Evolutionary conservation across 495 filamentous ascomycete species (phyloP), one percentile per base, ranked within the genome.

Genomic region (Pyronema omphalodes): DNA sequence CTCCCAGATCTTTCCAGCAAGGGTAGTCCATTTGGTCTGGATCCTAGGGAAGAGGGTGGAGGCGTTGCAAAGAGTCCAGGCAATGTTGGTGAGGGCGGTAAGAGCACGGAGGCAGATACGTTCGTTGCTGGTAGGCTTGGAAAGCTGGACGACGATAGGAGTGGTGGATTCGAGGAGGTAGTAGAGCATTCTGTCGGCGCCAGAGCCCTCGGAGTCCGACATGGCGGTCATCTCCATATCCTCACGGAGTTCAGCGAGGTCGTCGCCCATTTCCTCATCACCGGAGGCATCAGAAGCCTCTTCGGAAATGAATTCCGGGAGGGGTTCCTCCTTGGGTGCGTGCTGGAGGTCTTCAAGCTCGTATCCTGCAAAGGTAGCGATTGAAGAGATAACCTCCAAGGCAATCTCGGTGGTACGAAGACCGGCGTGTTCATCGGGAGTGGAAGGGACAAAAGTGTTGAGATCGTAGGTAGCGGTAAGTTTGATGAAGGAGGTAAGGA

Each of bases 201-300:
- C 14, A 76, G 58, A 7, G 71, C 67, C 45, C 72, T 66, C 23
- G 70, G 58, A 41, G 67, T 61, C 34, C 56, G 57, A 6, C 67
- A 58, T 76, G 1, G 72, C 71, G 1, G 80, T 73, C 55, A 71
- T 67, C 1, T 74, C 76, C 72, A 80, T 77, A 58, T 81, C 78
- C 33, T 58, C 56, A 46, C 51, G 39, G 23, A 55, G 66, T 1
- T 68, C 70, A 8, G 60, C 66, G 9, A 60, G 66, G 1, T 57
- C 60, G 7, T 66, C 66, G 11, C 60, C 66, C 9, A 64, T 66
- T 0, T 58, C 67, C 6, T 58, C 65, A 44, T 54, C 52, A 7
- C 52, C 58, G 17, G 56, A 65, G 3, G 66, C 69, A 23, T 67
- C 63, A 9, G 59, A 63, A 23, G 65, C 62, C 8, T 62, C 59